Evolutionary conservation across 2,329 filamentous ascomycete species (phyloP), one percentile per base, ranked within the genome.

Genomic region (Ustulina deusta): DNA sequence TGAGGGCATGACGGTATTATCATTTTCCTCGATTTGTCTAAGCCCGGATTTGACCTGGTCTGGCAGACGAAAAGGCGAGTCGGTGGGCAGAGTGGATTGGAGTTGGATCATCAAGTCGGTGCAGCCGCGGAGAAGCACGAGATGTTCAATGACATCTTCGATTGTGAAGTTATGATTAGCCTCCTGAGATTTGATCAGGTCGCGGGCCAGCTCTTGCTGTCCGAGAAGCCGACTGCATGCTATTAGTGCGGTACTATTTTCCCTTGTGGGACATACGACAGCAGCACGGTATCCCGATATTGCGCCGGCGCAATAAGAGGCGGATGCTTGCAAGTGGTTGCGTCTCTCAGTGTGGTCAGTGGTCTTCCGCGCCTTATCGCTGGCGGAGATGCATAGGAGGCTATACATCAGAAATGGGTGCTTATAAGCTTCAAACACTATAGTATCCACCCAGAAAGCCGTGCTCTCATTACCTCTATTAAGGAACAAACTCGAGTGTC

Each of bases 231-330:
- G 61, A n/a, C 61, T 65, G 36, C 48, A 68, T 60, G 61, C 65
- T 61, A 68, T 5, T 20, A 68, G 2, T 52, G 65, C 61, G 27
- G 40, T 68, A 52, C 65, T 65, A 25, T 68, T 65, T 15, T 65
- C 42, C 22, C 44, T 46, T 5, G 65, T 68, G 2, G 65, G 65
- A 40, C 36, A 27, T 29, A 11, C 22, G 13, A 68, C 36, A 44
- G 65, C 61, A n/a, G 27, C 25, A n/a, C 65, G 65, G 25, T 68
- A 65, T 6, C 65, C 65, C 15, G 65, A 65, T 65, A 68, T 65
- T 29, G 65, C 65, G 25, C 65, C 65, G 15, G 61, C 49, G 42
- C 61, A 65, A 42, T 68, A 68, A 13, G 65, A 56, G 13, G 56
- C 49, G 4, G 65, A 65, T 25, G 65, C 65, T 20, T 48, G 65